Evolutionary conservation across 345 rosid genomes (phyloP).

Genomic region (Rhizophora mangle): DNA sequence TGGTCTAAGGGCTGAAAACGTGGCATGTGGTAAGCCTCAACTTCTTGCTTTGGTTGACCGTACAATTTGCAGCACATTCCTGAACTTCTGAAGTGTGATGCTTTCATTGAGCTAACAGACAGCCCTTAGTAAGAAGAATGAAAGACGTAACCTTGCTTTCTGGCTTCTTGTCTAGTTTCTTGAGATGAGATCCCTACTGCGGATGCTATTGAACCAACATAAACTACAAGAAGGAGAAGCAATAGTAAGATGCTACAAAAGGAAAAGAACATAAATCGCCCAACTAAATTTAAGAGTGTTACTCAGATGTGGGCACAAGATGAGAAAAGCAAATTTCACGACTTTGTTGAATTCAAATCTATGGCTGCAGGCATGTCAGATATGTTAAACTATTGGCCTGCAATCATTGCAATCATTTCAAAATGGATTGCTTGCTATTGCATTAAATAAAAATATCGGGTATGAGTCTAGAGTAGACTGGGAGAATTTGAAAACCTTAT

Average conservation of each 20-base stretch:
- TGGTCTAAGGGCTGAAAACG: conserved; percentile 38
- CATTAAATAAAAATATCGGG: too few relatives aligned
- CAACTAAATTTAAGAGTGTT: not conserved
- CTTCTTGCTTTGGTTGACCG: conserved; percentile 39
- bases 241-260: not conserved
- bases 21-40: conserved; percentile 40
- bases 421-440: not conserved
- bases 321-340: not conserved
- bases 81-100: conserved; percentile 29
- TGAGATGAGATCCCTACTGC: not conserved
- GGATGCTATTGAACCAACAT: not conserved
- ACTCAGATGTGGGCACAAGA: not conserved
- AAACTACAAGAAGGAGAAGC: conserved; percentile 21
- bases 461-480: not conserved
- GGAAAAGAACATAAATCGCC: not conserved
- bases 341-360: not conserved
- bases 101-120: conserved; percentile 30
- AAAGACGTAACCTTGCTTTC: not conserved
- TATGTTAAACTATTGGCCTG: not conserved
- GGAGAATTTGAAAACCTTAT: not conserved
- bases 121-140: not conserved
- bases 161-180: not conserved
- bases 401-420: not conserved
- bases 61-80: conserved; percentile 44
- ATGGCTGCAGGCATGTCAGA: not conserved